Base-by-base conservation (phyloP, 257 asterid genomes). In the Jacaranda copaia region DNA sequence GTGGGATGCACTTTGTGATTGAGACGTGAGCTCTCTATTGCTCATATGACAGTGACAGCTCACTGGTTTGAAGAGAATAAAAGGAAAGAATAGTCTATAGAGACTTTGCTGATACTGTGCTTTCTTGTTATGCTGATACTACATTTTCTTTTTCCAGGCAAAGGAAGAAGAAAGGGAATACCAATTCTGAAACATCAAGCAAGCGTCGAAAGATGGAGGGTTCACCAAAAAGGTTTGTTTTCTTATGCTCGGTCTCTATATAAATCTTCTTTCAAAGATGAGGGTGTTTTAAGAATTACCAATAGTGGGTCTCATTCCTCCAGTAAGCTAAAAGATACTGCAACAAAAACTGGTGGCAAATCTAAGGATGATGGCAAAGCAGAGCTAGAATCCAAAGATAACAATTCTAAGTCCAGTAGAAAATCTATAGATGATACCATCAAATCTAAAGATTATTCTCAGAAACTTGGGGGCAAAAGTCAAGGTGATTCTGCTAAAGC, bases 171-270 rank as follows among this genome's bases (percentile, higher is more conserved):
- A 94, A 83, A 85, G 87, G 83, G 67, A 87, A 67, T 72, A 56
- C 65, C 49, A 81, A 48, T 79, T 56, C 88, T 66, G 95, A 84
- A 80, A 51, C 84, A 66, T 84, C 89, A 69, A 85, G 71, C 65
- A 89, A 86, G 89, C 90, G 72, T 13, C 88, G 82, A 8, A 87
- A 77, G 84, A 67, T 82, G 78, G 90, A 88, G 38, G 81, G 68
- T 84, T 85, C 90, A 56, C 77, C 83, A 20, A 89, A 88, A 80
- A 86, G 96, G 99, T 91, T 49, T 35, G 79, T 72, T 65, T 80
- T 66, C 42, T 82, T 72, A 12, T 57, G 45, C 72, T 49, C 14
- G 5, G 11, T 25, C 40, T 60, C 58, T 35, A 25, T 68, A 16
- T 20, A 36, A 38, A 66, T 66, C 53, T 48, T 36, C 72, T 35